A percentile compares a stretch with the other conserved stretches of the same genome.
Conservation (phyloP, 306 rosid species). For the Cicer pinnatifidum region DNA sequence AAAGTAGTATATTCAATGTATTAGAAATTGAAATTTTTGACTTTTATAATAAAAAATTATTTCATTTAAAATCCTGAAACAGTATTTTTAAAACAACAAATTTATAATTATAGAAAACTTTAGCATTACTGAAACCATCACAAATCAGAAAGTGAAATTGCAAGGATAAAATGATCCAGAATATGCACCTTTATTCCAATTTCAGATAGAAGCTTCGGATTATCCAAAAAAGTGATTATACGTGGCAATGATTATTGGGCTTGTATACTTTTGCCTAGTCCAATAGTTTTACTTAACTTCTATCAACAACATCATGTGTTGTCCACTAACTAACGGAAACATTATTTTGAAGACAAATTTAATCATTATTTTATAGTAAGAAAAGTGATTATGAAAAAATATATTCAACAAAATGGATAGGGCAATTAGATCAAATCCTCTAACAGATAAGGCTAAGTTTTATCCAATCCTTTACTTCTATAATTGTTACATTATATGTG, state of each 20-base stretch:
- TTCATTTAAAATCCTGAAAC: too few relatives aligned
- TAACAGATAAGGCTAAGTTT: slow-evolving; percentile 40
- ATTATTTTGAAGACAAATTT: slow-evolving; percentile 33
- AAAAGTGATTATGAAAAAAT: slow-evolving; percentile 34
- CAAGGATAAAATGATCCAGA: background rate
- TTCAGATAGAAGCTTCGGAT: background rate
- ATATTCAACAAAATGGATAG: slow-evolving; percentile 1
- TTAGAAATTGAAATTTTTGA: too few relatives aligned
- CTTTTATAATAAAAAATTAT: too few relatives aligned
- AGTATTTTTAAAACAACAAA: too few relatives aligned
- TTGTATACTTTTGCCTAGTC: slow-evolving; percentile 23
- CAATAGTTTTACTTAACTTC: slow-evolving; percentile 1
- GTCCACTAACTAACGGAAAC: slow-evolving; percentile 35
- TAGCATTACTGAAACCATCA: slow-evolving; percentile 3
- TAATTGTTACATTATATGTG: background rate
- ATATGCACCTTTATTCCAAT: slow-evolving; percentile 15
- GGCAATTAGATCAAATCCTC: slow-evolving; percentile 28
- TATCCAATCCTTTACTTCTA: slow-evolving; percentile 34
- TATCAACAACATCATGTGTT: slow-evolving; percentile 36
- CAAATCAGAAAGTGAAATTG: background rate
- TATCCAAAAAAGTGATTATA: too few relatives aligned
- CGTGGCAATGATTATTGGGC: background rate
- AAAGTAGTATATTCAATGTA: too few relatives aligned
- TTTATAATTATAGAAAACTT: too few relatives aligned
- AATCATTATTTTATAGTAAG: slow-evolving; percentile 32